Conservation (phyloP, 176 grass and related monocot genomes). For the Bothriochloa decipiens region DNA sequence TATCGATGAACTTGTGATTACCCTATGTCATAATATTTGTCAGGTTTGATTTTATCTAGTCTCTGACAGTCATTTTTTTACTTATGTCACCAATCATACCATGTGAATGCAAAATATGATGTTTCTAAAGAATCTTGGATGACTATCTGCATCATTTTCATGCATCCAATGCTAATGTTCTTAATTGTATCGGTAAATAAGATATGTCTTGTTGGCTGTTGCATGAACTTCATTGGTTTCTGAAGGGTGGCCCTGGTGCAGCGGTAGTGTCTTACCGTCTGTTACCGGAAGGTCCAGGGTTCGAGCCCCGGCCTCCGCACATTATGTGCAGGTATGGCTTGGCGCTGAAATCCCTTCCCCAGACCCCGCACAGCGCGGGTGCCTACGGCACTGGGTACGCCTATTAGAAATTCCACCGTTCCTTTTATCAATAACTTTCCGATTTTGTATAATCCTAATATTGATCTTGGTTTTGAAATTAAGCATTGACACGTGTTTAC, state of each 20-base stretch:
- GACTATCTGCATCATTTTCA: not conserved
- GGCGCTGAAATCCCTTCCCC: no score
- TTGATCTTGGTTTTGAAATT: not conserved
- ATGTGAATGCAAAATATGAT: conserved; percentile 1
- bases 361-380: no score
- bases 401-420: not conserved
- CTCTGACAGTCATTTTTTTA: not conserved
- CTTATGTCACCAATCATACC: not conserved
- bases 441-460: not conserved
- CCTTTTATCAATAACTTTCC: conserved; percentile 1
- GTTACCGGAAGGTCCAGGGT: no score
- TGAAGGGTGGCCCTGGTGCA: no score
- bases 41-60: not conserved
- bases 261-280: no score
- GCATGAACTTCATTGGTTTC: not conserved
- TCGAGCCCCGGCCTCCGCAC: no score
- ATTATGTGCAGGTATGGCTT: no score
- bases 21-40: not conserved
- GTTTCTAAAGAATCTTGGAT: not conserved
- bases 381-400: no score
- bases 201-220: not conserved
- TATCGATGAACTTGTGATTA: not conserved
- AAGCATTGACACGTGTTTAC: not conserved
- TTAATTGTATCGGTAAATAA: not conserved
- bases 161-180: not conserved